A percentile compares a stretch with the other conserved stretches of the same genome.
Evolutionary conservation across 306 rosid genomes (phyloP).

Genomic region (Trifolium pratense): DNA sequence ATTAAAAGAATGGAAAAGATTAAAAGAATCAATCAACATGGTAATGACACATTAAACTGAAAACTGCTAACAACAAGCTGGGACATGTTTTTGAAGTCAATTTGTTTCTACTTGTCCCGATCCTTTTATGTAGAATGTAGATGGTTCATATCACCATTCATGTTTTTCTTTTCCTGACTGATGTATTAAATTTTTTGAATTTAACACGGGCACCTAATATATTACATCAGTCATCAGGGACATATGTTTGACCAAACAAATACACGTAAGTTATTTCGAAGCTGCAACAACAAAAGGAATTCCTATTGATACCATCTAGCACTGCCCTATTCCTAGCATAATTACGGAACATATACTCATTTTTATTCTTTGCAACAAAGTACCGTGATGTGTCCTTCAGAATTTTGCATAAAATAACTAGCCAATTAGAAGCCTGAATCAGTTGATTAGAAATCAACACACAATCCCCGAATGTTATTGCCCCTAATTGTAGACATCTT

Average conservation of each 20-base stretch:
- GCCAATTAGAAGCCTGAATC: constrained; percentile 28
- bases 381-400: constrained; percentile 7
- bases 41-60: neutral
- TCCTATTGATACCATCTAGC: constrained; percentile 17
- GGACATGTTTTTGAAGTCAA: constrained; percentile 26
- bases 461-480: constrained; percentile 1
- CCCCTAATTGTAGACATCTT: constrained; percentile 1
- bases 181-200: neutral
- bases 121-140: constrained; percentile 9
- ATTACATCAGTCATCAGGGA: neutral
- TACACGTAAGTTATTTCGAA: neutral
- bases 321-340: neutral
- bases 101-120: constrained; percentile 12
- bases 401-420: constrained; percentile 31
- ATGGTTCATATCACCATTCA: constrained; percentile 32
- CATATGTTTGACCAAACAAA: neutral
- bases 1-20: constrained; percentile 18
- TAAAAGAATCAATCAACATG: constrained; percentile 2
- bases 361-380: neutral
- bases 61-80: constrained; percentile 12
- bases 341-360: constrained; percentile 2
- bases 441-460: neutral
- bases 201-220: neutral
- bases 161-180: neutral
- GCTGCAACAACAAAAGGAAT: constrained; percentile 19